A percentile compares a stretch with the other conserved stretches of the same genome.
These are phyloP conservation scores for Trichosporon ovoides DNA, from an alignment of 1,284 basidiomycete genomes.

Conservation along the genomic window DNA sequence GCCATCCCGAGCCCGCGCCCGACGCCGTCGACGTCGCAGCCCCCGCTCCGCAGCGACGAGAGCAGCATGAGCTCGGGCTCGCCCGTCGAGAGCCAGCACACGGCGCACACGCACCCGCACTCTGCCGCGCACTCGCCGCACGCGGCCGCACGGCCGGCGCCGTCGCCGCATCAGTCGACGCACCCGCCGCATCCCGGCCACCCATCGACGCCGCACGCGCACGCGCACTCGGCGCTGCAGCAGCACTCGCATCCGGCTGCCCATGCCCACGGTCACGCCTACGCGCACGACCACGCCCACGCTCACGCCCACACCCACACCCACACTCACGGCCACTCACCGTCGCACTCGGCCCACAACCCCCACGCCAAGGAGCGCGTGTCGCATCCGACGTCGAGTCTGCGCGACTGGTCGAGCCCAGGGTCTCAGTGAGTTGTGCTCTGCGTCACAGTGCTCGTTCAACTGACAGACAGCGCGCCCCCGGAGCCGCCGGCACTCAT, in stretches of 20 bases:
- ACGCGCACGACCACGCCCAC: too few relatives aligned
- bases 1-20: background rate
- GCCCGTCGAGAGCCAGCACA: background rate
- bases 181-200: background rate
- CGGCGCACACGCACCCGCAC: background rate
- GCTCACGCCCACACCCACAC: too few relatives aligned
- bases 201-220: background rate
- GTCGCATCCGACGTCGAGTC: background rate
- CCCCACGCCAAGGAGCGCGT: background rate
- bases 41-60: background rate
- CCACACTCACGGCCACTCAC: too few relatives aligned
- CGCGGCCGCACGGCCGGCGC: background rate
- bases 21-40: background rate
- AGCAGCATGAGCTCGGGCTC: conserved; percentile 1
- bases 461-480: background rate
- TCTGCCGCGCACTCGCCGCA: background rate
- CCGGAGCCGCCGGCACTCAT: background rate
- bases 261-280: background rate
- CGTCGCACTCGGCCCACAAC: background rate
- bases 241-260: background rate
- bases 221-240: background rate
- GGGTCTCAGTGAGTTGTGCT: background rate
- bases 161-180: background rate
- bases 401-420: background rate
- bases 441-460: too few relatives aligned